These are phyloP conservation scores for Endothia cerciana DNA, from an alignment of 2,329 filamentous ascomycete species.

Conservation along the genomic window DNA sequence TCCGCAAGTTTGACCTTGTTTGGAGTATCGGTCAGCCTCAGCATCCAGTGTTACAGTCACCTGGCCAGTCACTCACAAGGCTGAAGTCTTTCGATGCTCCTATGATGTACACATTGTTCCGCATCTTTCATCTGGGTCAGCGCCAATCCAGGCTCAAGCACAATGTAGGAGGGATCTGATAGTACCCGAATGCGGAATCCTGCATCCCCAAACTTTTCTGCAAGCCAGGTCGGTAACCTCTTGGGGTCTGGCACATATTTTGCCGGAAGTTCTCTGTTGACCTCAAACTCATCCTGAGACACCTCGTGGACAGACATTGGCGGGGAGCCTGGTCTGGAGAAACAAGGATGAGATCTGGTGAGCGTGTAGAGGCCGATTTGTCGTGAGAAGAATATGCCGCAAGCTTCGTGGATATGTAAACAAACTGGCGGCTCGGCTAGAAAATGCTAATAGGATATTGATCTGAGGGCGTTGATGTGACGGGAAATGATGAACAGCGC, in stretches of 20 bases:
- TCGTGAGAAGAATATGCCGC: background rate
- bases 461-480: background rate
- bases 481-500: background rate
- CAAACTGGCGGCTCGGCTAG: background rate
- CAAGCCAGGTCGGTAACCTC: constrained; percentile 1
- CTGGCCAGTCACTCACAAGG: constrained; percentile 10
- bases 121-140: background rate
- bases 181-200: constrained; percentile 15
- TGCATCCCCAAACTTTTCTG: constrained; percentile 3
- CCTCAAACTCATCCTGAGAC: background rate
- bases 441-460: background rate
- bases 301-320: background rate
- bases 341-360: too few relatives aligned
- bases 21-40: background rate
- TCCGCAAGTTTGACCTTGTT: background rate
- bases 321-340: background rate
- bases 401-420: background rate
- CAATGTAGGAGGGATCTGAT: background rate
- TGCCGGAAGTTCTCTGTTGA: constrained; percentile 10
- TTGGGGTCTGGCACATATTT: constrained; percentile 17
- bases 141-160: background rate
- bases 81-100: constrained; percentile 13
- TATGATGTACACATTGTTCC: constrained; percentile 18
- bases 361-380: background rate
- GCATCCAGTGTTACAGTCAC: background rate